Conservation (phyloP, 768 basidiomycete species). For the Russula olivacea region DNA sequence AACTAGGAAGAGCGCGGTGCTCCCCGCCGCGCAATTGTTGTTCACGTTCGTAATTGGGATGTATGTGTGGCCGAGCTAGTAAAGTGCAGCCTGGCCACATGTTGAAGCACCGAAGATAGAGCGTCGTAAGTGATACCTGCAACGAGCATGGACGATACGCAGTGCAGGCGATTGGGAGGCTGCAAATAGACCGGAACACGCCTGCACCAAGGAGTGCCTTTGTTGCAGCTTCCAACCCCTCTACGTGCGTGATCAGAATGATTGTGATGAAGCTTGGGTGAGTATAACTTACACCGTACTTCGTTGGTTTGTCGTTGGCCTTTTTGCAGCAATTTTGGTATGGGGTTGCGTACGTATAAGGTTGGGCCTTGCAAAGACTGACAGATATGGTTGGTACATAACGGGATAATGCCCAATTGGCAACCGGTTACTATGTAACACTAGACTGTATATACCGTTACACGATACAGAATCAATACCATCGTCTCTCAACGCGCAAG, state of each 20-base stretch:
- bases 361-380: not conserved
- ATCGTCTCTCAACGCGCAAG: not conserved
- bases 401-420: too few species aligned
- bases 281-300: conserved; percentile 40
- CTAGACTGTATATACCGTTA: not conserved
- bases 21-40: conserved; percentile 83
- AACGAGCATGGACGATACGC: not conserved
- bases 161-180: not conserved
- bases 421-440: too few species aligned
- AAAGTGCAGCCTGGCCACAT: conserved; percentile 75
- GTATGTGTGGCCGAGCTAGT: conserved; percentile 75
- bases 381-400: conserved; percentile 9
- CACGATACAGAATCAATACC: not conserved
- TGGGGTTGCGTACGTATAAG: not conserved
- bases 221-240: conserved; percentile 82
- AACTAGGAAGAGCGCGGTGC: conserved; percentile 68
- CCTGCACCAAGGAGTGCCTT: conserved; percentile 85
- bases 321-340: too few species aligned
- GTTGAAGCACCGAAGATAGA: conserved; percentile 80
- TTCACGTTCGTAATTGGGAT: conserved; percentile 85
- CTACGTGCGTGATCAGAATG: conserved; percentile 32
- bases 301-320: conserved; percentile 64
- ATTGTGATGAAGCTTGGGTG: not conserved
- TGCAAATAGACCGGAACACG: conserved; percentile 27
- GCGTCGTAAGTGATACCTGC: conserved; percentile 74